A percentile compares a stretch with the other conserved stretches of the same genome.
phyloP scores from a whole-genome alignment of 805 yeast genomes.

The Naumovozyma dairenensis region DNA sequence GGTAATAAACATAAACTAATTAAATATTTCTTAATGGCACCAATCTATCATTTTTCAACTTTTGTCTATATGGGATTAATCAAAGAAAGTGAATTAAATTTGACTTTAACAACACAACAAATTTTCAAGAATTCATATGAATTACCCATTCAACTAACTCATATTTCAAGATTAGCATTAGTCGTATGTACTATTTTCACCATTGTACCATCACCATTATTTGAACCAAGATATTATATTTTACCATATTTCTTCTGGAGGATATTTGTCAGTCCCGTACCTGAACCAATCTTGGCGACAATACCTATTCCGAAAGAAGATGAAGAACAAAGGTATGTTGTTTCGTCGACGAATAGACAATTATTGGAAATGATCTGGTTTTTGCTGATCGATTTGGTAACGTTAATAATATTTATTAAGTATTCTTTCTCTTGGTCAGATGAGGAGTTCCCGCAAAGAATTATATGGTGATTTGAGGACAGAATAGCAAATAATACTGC shows the following conservation, averaged over 20 bases:
- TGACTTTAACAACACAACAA: conserved; percentile 29
- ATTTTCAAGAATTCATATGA: conserved; percentile 30
- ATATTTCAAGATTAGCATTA: conserved; percentile 42
- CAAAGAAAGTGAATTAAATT: conserved; percentile 29
- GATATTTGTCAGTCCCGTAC: conserved; percentile 34
- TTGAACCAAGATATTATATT: conserved; percentile 90
- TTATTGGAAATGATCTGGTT: conserved; percentile 55
- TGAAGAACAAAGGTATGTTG: conserved; percentile 10
- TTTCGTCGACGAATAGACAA: conserved; percentile 30
- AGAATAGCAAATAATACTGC: no score
- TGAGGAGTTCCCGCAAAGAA: conserved; percentile 57
- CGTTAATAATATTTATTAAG: conserved; percentile 46
- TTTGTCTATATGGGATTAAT: conserved; percentile 31
- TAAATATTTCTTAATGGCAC: conserved; percentile 43
- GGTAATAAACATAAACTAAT: conserved; percentile 33
- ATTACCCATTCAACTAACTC: conserved; percentile 34
- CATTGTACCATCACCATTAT: conserved; percentile 79
- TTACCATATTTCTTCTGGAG: conserved; percentile 74
- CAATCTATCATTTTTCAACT: conserved; percentile 57
- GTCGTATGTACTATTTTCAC: conserved; percentile 46
- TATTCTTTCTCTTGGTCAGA: conserved; percentile 61
- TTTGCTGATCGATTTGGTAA: conserved; percentile 41
- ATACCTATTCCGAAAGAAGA: conserved; percentile 13
- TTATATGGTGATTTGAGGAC: conserved; percentile 67
- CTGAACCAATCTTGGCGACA: conserved; percentile 29